Evolutionary conservation across 2,329 filamentous ascomycete genomes (phyloP).

Genomic region (Cordyceps cateniannulata): DNA sequence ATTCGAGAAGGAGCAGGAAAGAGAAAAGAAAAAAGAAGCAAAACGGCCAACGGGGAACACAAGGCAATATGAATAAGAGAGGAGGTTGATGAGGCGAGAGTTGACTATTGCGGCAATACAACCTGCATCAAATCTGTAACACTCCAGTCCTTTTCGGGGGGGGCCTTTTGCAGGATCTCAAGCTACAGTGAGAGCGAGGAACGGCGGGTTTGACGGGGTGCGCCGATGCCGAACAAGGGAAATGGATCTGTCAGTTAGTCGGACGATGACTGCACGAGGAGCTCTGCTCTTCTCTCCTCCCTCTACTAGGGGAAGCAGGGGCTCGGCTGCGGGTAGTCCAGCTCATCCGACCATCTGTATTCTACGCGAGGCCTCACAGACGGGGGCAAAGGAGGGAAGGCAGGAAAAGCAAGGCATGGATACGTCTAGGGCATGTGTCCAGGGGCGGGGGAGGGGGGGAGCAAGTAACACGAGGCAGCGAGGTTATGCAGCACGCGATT

Average conservation of each 20-base stretch:
- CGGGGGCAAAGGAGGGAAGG: neutral
- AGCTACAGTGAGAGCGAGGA: neutral
- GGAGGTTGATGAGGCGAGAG: constrained; percentile 9
- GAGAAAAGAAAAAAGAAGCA: constrained; percentile 8
- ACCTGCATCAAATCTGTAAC: constrained; percentile 12
- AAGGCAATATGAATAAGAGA: constrained; percentile 13
- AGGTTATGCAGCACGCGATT: neutral
- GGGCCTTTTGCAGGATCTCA: neutral
- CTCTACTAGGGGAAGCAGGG: neutral
- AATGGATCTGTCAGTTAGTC: neutral
- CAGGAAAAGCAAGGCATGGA: too few relatives aligned
- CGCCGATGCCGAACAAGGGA: neutral
- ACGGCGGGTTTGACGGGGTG: neutral
- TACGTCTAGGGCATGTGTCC: too few relatives aligned
- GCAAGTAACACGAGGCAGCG: too few relatives aligned
- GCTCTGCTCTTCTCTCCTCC: too few relatives aligned
- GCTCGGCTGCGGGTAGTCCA: neutral
- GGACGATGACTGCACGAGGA: neutral
- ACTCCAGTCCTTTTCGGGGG: neutral
- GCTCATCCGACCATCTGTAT: neutral
- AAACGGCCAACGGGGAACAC: constrained; percentile 17
- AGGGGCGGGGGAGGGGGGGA: neutral
- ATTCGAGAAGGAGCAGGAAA: neutral
- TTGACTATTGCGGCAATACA: constrained; percentile 6
- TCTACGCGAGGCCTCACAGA: neutral